These are phyloP conservation scores for Picea abies DNA, from an alignment of 83 land plant species.

Conservation along the genomic window DNA sequence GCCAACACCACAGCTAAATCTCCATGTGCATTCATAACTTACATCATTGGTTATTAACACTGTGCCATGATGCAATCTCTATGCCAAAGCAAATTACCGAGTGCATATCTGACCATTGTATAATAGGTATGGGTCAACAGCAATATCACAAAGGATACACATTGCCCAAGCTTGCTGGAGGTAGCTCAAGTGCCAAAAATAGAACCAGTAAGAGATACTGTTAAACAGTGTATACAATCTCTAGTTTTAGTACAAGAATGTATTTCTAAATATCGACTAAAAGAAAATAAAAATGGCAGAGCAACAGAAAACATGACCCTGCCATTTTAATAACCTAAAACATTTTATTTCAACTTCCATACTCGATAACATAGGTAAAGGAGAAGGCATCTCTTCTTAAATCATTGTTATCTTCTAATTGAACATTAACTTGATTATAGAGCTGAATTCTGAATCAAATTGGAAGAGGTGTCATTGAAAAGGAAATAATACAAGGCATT, in stretches of 20 bases:
- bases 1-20: not conserved
- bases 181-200: not conserved
- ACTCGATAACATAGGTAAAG: not conserved
- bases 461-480: slow-evolving; percentile 9
- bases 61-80: not conserved
- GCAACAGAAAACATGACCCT: not conserved
- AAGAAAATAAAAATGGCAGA: not conserved
- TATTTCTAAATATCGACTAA: not conserved
- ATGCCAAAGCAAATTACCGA: not conserved
- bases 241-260: slow-evolving; percentile 1
- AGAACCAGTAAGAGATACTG: not conserved
- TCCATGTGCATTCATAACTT: not conserved
- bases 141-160: not conserved
- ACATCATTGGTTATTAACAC: not conserved
- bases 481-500: slow-evolving; percentile 6
- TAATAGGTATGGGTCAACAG: not conserved
- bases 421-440: slow-evolving; percentile 3
- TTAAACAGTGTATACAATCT: not conserved
- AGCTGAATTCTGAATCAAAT: not conserved
- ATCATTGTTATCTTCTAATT: not conserved
- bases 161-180: no score
- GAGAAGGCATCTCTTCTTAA: not conserved
- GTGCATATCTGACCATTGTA: not conserved
- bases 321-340: not conserved
- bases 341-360: slow-evolving; percentile 3